Evolutionary conservation across 768 basidiomycete species (phyloP), one percentile per base, ranked within the genome.

Genomic region (Phaeotremella skinneri): DNA sequence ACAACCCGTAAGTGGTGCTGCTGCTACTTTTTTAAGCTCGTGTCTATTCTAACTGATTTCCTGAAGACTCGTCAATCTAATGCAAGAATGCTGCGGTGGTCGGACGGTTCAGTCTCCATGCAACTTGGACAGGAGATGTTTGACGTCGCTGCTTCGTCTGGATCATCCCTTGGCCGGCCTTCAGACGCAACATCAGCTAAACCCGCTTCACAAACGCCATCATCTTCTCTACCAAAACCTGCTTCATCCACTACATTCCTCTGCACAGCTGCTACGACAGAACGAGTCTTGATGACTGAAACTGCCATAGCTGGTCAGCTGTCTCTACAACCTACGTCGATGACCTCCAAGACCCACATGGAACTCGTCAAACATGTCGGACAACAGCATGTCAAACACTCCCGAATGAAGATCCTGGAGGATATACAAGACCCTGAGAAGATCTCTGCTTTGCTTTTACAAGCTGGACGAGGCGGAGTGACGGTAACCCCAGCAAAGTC

Each of bases 121-220:
- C 87, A 89, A 63, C 80, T 99, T 55, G 96, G 96, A 42, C 88
- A 89, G 75, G 94, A 98, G 71, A 81, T 96, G 3, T 98, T 93
- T 78, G 92, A 97, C 79, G 85, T 98, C 51, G 60, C 68, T 17
- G 52, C 67, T 14, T 70, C 69, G 9, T 51, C 64, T 49, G 68
- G 68, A 7, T 52, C 61, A 4, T 53, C 37, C 56, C 59, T 60
- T 2, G 41, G 61, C 30, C 61, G 59, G 49, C 56, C 59, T n/a
- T 16, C 51, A 17, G 61, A 66, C 52, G 25, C 11, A 42, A 45
- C 49, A 42, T 60, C 63, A 25, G 26, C 48, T 6, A 27, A 45
- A 9, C 37, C 49, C 21, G 43, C 50, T 27, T 52, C 27, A 21
- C 51, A 47, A 32, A 52, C 51, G 57, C 21, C 23, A 2, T 20